These are phyloP conservation scores for Saccharomycopsis vini DNA, from an alignment of 805 yeast species.

Conservation along the genomic window DNA sequence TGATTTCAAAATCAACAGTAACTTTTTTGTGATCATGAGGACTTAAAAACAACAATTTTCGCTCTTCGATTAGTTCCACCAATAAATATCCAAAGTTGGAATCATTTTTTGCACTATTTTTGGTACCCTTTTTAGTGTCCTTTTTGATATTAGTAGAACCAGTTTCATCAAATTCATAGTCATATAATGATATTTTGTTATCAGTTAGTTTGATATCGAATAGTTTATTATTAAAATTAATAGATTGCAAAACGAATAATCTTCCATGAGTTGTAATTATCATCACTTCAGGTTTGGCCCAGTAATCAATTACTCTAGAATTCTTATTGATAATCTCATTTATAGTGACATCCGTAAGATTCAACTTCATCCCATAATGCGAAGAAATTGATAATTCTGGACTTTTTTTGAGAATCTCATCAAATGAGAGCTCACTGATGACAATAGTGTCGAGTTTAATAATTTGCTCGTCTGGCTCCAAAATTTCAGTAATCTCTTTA, in stretches of 20 bases:
- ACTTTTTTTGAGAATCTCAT: slow-evolving; percentile 25
- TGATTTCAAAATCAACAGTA: slow-evolving; percentile 34
- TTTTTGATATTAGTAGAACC: no score
- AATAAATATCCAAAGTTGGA: slow-evolving; percentile 53
- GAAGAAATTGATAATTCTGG: slow-evolving; percentile 18
- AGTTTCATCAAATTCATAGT: slow-evolving; percentile 69
- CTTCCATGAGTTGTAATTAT: slow-evolving; percentile 28
- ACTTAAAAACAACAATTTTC: slow-evolving; percentile 48
- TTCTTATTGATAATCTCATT: slow-evolving; percentile 26
- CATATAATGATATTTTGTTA: slow-evolving; percentile 62
- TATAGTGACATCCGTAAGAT: slow-evolving; percentile 26
- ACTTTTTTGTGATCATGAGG: slow-evolving; percentile 23
- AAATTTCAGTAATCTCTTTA: slow-evolving; percentile 13
- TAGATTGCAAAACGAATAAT: slow-evolving; percentile 24
- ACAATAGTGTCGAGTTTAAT: slow-evolving; percentile 22
- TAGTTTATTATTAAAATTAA: slow-evolving; percentile 24
- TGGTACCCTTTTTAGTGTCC: no score
- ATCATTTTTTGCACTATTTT: no score
- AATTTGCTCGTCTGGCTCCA: slow-evolving; percentile 19
- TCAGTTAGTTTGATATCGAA: slow-evolving; percentile 39
- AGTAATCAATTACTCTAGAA: slow-evolving; percentile 19
- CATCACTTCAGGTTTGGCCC: slow-evolving; percentile 24
- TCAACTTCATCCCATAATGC: slow-evolving; percentile 21
- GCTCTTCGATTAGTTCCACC: slow-evolving; percentile 48
- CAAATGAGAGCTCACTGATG: slow-evolving; percentile 26